phyloP scores from a whole-genome alignment of 2,329 filamentous ascomycete genomes.

The Curvularia verruculosa region DNA sequence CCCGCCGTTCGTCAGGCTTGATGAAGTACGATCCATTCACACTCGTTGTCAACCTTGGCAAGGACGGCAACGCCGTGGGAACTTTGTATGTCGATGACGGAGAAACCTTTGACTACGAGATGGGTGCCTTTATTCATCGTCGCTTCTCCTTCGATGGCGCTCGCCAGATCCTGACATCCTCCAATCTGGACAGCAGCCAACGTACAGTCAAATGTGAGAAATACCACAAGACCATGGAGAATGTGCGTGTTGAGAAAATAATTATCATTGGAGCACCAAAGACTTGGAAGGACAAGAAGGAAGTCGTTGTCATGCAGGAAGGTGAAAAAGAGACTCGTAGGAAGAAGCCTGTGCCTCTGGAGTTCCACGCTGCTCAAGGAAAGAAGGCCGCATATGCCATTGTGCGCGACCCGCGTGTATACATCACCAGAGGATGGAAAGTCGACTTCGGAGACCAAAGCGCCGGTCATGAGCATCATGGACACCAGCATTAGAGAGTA shows the following conservation, averaged over 20 bases:
- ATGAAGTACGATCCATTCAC: constrained; percentile 98
- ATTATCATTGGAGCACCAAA: constrained; percentile 80
- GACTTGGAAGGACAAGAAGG: constrained; percentile 69
- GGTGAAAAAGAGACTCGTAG: constrained; percentile 52
- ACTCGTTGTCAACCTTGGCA: constrained; percentile 75
- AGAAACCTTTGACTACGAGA: constrained; percentile 85
- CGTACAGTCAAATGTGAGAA: constrained; percentile 69
- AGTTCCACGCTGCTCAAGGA: constrained; percentile 62
- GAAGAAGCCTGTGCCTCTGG: constrained; percentile 60
- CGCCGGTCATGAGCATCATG: constrained; percentile 29
- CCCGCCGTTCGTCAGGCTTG: constrained; percentile 80
- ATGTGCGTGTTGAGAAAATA: constrained; percentile 81
- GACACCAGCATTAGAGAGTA: constrained; percentile 28
- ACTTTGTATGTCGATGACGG: constrained; percentile 92
- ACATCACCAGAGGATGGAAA: constrained; percentile 69
- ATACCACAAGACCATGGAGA: constrained; percentile 79
- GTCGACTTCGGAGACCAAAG: constrained; percentile 56
- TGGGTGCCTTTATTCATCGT: constrained; percentile 87
- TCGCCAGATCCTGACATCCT: constrained; percentile 68
- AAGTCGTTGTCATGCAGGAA: constrained; percentile 69
- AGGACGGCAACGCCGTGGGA: constrained; percentile 74
- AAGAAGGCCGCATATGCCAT: constrained; percentile 67
- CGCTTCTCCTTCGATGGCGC: constrained; percentile 69
- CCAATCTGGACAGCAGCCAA: constrained; percentile 53
- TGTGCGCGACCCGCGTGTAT: constrained; percentile 66